Percentiles rank a stretch among this genome's conserved stretches.
These are phyloP conservation scores for Dryas octopetala DNA, from an alignment of 306 rosid genomes.

Conservation along the genomic window DNA sequence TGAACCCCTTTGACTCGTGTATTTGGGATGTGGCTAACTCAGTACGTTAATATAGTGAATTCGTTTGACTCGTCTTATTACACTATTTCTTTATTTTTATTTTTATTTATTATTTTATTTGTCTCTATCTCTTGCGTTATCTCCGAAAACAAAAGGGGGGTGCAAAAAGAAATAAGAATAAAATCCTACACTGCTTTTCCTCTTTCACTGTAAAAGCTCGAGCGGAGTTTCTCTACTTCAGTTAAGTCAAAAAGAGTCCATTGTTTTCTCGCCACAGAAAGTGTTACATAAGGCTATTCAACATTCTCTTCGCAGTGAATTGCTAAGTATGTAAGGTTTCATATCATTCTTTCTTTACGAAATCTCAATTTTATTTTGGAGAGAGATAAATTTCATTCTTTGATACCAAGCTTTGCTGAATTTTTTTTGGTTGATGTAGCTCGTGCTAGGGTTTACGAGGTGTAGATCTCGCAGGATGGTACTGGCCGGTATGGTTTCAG, in stretches of 20 bases:
- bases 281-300: background rate
- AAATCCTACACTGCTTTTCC: background rate
- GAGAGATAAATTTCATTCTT: background rate
- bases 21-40: no score
- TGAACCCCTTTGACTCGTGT: no score
- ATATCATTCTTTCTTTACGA: slow-evolving; percentile 20
- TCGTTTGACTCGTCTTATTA: no score
- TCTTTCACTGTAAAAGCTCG: slow-evolving; percentile 16
- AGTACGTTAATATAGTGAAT: no score
- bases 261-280: slow-evolving; percentile 15
- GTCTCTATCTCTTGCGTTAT: no score
- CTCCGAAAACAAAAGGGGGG: no score
- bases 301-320: background rate
- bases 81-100: no score
- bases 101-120: no score
- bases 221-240: slow-evolving; percentile 28
- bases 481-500: slow-evolving; percentile 21
- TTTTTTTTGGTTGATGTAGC: slow-evolving; percentile 10
- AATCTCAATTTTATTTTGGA: background rate
- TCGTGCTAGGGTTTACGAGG: slow-evolving; percentile 28
- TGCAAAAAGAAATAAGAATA: no score
- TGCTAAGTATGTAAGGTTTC: slow-evolving; percentile 11
- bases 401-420: slow-evolving; percentile 10
- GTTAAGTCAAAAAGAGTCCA: slow-evolving; percentile 2
- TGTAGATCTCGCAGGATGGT: slow-evolving; percentile 19